Conservation (phyloP, 2,329 filamentous ascomycete species). For the Chrysosporium queenslandicum region DNA sequence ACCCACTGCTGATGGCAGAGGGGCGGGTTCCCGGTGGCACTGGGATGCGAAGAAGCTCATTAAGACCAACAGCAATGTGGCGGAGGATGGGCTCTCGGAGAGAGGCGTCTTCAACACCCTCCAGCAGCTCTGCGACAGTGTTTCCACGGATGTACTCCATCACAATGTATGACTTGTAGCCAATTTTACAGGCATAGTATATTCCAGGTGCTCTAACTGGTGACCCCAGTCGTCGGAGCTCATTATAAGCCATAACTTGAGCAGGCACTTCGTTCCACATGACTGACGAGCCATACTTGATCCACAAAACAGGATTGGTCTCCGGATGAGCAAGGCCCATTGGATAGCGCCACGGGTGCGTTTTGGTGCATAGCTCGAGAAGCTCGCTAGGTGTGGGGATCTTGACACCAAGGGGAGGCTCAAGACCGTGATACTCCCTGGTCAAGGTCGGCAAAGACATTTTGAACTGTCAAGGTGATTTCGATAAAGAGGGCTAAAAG, state of each 20-base stretch:
- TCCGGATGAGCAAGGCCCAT: conserved; percentile 2
- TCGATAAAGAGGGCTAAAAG: too few relatives aligned
- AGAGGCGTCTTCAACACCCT: conserved; percentile 12
- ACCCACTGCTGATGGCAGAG: not conserved
- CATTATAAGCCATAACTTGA: conserved; percentile 6
- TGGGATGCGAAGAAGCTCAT: conserved; percentile 18
- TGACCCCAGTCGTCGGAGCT: conserved; percentile 5
- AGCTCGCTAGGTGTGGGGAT: conserved; percentile 6
- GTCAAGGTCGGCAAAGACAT: not conserved
- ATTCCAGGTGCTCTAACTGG: conserved; percentile 4
- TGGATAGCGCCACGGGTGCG: not conserved
- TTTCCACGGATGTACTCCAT: conserved; percentile 13
- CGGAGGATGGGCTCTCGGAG: conserved; percentile 13
- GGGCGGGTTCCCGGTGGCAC: conserved; percentile 11
- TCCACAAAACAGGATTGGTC: conserved; percentile 2
- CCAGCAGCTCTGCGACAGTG: conserved; percentile 4
- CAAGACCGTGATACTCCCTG: conserved; percentile 2
- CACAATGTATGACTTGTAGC: conserved; percentile 8
- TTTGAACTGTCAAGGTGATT: too few relatives aligned
- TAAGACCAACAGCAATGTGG: conserved; percentile 15
- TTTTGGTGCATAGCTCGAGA: not conserved
- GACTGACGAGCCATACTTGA: conserved; percentile 5
- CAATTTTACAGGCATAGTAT: conserved; percentile 7
- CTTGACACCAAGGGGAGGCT: not conserved
- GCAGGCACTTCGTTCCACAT: not conserved